Conservation (phyloP, 768 basidiomycete species). For the Crepidotus variabilis region DNA sequence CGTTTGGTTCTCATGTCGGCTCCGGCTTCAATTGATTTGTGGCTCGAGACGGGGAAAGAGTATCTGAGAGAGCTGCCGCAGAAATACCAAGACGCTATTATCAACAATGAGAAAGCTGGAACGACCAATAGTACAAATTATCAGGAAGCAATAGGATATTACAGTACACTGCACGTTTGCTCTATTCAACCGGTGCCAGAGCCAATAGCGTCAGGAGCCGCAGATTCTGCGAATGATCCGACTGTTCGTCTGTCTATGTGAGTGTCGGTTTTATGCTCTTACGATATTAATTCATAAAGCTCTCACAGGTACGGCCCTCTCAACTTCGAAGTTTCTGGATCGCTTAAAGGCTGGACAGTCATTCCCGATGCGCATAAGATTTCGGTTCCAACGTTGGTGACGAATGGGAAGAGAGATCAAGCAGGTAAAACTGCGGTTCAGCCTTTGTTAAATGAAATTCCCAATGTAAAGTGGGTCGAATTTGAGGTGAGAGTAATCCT, state of each 20-base stretch:
- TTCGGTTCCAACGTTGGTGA: conserved; percentile 15
- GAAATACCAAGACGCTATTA: conserved; percentile 22
- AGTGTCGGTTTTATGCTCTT: conserved; percentile 6
- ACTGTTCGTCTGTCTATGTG: conserved; percentile 31
- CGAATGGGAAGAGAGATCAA: conserved; percentile 18
- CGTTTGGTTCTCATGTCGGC: conserved; percentile 29
- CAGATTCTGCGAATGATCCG: conserved; percentile 21
- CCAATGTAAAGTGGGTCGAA: conserved; percentile 17
- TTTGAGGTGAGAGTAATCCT: background rate
- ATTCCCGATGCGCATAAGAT: conserved; percentile 19
- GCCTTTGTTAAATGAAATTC: conserved; percentile 15
- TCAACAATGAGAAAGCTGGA: conserved; percentile 25
- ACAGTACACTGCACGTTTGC: conserved; percentile 32
- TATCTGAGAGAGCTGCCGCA: conserved; percentile 23
- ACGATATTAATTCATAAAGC: background rate
- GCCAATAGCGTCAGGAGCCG: conserved; percentile 23
- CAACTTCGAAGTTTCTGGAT: conserved; percentile 26
- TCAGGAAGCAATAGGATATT: conserved; percentile 20
- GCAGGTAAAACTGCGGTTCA: conserved; percentile 15
- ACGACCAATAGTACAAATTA: conserved; percentile 25
- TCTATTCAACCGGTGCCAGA: conserved; percentile 29
- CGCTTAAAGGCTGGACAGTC: conserved; percentile 17
- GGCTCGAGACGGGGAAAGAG: conserved; percentile 20
- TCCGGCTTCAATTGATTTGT: conserved; percentile 26
- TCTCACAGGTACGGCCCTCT: conserved; percentile 32